Evolutionary conservation across 768 basidiomycete species (phyloP), one percentile per base, ranked within the genome.

Genomic region (Cystobasidium tubakii): DNA sequence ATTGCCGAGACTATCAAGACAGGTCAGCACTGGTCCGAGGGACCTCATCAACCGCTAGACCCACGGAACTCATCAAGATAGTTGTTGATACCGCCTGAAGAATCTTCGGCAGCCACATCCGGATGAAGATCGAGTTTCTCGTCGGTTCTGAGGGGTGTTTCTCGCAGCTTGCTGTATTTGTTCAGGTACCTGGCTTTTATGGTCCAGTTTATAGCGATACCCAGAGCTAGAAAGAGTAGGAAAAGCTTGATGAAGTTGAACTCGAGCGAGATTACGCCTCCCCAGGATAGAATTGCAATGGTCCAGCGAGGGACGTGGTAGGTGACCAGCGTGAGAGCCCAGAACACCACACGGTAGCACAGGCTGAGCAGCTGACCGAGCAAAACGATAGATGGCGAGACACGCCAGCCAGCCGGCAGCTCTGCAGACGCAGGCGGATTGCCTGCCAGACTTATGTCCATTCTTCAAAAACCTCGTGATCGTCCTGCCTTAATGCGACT

Each of bases 11-110:
- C 78, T 79, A 57, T 10, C 23, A 54, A 9, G 62, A 15, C 10
- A 50, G 42, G 43, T 60, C n/a, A 53, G 31, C n/a, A 1, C 23
- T 13, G 66, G 31, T 0, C 17, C 29, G 34, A 23, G 31, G 31
- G 21, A 50, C 17, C 27, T 42, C n/a, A n/a, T n/a, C n/a, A n/a
- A n/a, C n/a, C n/a, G n/a, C 50, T 42, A n/a, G 17, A 76, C 78
- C 43, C 31, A 69, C 98, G 82, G 80, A 99, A 98, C 79, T 99
- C 96, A 80, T 98, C 95, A 31, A 98, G 85, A 78, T 98, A 98
- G 78, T 95, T 94, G 80, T 95, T 93, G 80, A 97, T 93, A 0
- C 89, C 85, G 7, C 79, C 77, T 17, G 87, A 84, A 66, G 89
- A 88, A 78, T 84, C 81, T 19, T 73, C 71, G 75, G 88, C 86